Percentiles rank a stretch among this genome's conserved stretches.
phyloP scores from a whole-genome alignment of 73 alveolate species.

The Durusdinium trenchii region DNA sequence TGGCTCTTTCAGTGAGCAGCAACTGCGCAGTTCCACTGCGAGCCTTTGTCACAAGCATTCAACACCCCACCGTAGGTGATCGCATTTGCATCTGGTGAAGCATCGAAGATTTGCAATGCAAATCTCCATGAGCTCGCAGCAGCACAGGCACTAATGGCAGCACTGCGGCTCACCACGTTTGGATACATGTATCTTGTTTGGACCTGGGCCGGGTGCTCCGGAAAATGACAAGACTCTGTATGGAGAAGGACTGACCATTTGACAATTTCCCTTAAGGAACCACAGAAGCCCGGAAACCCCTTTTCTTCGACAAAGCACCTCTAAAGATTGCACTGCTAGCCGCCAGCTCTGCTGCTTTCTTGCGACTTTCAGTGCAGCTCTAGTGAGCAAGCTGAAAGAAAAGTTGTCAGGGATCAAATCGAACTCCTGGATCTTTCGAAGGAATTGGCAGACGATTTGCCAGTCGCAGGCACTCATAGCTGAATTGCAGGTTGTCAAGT shows the following conservation, averaged over 20 bases:
- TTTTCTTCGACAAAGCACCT: neutral
- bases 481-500: constrained; percentile 46
- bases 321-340: too few relatives aligned
- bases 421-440: neutral
- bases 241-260: neutral
- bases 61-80: constrained; percentile 28
- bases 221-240: neutral
- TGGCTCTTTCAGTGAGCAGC: constrained; percentile 1
- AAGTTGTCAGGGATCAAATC: constrained; percentile 21
- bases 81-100: neutral
- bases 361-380: neutral
- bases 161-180: constrained; percentile 62
- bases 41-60: constrained; percentile 61
- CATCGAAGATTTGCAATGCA: constrained; percentile 6
- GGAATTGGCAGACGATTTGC: neutral
- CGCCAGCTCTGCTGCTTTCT: neutral
- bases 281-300: neutral
- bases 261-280: neutral
- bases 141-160: constrained; percentile 49
- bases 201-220: neutral
- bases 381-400: neutral
- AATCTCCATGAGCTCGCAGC: constrained; percentile 4
- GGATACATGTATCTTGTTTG: neutral
- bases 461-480: constrained; percentile 21
- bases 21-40: constrained; percentile 53